Evolutionary conservation across 192 early-diverging fungal species (phyloP).

Genomic region (Phlyctochytrium arcticum): DNA sequence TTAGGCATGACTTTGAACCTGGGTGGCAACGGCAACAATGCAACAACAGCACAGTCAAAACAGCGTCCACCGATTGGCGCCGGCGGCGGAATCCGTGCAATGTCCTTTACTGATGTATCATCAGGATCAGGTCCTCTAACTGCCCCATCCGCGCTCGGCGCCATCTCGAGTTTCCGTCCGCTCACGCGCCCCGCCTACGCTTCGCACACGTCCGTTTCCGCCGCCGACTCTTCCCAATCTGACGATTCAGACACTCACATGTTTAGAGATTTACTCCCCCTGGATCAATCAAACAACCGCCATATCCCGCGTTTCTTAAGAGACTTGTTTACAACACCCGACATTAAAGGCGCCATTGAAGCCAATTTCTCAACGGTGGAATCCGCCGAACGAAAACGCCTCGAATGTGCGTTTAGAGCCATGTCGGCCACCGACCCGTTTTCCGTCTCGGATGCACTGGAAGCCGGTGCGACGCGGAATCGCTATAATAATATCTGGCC

Average conservation of each 20-base stretch:
- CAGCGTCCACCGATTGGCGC: too few relatives aligned
- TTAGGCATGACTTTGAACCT: neutral
- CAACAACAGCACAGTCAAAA: too few relatives aligned
- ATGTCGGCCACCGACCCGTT: slow-evolving; percentile 44
- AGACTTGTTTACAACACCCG: slow-evolving; percentile 11
- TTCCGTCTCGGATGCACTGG: slow-evolving; percentile 76
- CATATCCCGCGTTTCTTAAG: slow-evolving; percentile 20
- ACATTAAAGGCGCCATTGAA: slow-evolving; percentile 17
- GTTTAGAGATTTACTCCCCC: too few relatives aligned
- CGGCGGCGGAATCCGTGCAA: neutral
- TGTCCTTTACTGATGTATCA: too few relatives aligned
- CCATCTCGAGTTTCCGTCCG: slow-evolving; percentile 6
- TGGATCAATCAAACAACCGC: too few relatives aligned
- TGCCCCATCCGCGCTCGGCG: slow-evolving; percentile 22
- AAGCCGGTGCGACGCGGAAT: slow-evolving; percentile 65
- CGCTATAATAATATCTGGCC: slow-evolving; percentile 85
- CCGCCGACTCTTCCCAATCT: too few relatives aligned
- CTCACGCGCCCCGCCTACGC: slow-evolving; percentile 16
- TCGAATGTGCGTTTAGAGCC: slow-evolving; percentile 51
- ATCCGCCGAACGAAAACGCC: slow-evolving; percentile 54
- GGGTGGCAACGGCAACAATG: too few relatives aligned
- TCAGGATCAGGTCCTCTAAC: slow-evolving; percentile 14
- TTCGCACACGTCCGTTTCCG: slow-evolving; percentile 7
- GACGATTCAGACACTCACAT: too few relatives aligned
- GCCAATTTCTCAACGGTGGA: slow-evolving; percentile 25